phyloP scores from a whole-genome alignment of 2,329 filamentous ascomycete genomes.

The Fusarium brachygibbosum region DNA sequence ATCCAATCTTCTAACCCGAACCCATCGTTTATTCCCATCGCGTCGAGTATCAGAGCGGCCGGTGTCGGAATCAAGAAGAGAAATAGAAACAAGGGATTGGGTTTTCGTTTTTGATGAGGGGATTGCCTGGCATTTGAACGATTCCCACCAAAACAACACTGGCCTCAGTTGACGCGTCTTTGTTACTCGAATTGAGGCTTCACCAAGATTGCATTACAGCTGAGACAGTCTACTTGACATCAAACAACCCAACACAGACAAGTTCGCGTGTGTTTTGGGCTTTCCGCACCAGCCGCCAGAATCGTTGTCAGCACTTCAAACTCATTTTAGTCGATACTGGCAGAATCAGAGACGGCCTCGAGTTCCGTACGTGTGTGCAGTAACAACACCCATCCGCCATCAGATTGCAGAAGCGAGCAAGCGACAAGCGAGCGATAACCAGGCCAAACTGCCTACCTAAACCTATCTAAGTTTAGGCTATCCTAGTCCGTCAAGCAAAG shows the following conservation, averaged over 20 bases:
- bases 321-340: constrained; percentile 24
- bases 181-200: constrained; percentile 31
- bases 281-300: constrained; percentile 17
- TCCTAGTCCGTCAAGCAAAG: constrained; percentile 29
- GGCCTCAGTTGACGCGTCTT: constrained; percentile 26
- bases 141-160: constrained; percentile 1
- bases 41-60: constrained; percentile 17
- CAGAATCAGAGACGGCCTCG: constrained; percentile 23
- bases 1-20: constrained; percentile 22
- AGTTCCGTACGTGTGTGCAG: constrained; percentile 29
- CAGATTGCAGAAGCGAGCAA: constrained; percentile 26
- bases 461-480: constrained; percentile 13
- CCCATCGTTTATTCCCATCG: constrained; percentile 34
- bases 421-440: constrained; percentile 31
- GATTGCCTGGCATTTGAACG: constrained; percentile 1
- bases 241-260: constrained; percentile 11
- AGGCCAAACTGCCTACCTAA: constrained; percentile 1
- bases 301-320: constrained; percentile 21
- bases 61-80: constrained; percentile 1
- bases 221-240: constrained; percentile 15
- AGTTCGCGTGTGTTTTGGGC: background rate
- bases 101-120: constrained; percentile 3
- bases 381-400: constrained; percentile 23
- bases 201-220: constrained; percentile 19
- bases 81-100: background rate